Evolutionary conservation across 2,329 filamentous ascomycete genomes (phyloP).

Genomic region (Fusarium sp.): DNA sequence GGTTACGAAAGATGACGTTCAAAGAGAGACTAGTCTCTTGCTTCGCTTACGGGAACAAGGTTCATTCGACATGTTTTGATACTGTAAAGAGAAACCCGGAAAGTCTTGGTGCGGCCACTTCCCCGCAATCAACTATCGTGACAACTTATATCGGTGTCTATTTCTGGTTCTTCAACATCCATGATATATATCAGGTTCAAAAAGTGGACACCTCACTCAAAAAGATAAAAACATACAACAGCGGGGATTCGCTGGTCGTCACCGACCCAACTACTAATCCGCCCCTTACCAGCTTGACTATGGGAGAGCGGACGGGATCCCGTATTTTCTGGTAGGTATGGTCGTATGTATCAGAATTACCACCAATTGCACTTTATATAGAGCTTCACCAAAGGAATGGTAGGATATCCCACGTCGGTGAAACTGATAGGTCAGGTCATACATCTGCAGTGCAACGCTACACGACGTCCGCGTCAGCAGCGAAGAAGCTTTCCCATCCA

Average conservation of each 20-base stretch:
- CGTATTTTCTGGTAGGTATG: conserved; percentile 23
- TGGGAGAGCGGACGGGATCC: conserved; percentile 30
- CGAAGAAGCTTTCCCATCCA: neutral
- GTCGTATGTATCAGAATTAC: neutral
- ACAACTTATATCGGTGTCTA: conserved; percentile 8
- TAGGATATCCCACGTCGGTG: neutral
- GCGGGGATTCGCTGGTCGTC: too few relatives aligned
- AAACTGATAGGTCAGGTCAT: conserved; percentile 7
- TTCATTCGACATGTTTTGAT: neutral
- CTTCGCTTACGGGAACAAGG: neutral
- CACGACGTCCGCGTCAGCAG: conserved; percentile 22
- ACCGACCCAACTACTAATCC: too few relatives aligned
- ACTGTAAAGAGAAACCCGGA: neutral
- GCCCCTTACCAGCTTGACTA: neutral
- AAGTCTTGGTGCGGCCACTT: neutral
- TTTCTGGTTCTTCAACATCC: neutral
- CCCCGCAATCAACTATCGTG: conserved; percentile 25
- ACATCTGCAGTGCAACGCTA: conserved; percentile 17
- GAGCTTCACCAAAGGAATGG: neutral
- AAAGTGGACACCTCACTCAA: neutral
- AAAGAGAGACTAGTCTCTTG: neutral
- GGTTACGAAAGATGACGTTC: conserved; percentile 31
- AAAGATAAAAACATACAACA: neutral
- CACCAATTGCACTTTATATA: neutral
- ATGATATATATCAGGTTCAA: neutral